Conservation (phyloP, 2,329 filamentous ascomycete genomes). For the Colletotrichum aenigma region DNA sequence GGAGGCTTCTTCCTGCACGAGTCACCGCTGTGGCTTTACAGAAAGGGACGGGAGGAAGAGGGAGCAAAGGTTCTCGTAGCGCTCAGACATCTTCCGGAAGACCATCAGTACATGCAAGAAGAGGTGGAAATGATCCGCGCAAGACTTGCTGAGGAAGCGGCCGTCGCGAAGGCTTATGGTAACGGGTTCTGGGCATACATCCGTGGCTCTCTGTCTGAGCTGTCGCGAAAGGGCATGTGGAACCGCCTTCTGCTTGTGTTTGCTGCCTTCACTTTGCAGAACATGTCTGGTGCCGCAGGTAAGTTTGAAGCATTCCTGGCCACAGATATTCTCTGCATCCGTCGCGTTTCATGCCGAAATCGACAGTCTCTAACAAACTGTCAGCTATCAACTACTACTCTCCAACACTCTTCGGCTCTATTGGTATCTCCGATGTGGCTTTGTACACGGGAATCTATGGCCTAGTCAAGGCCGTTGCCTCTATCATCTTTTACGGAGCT, state of each 20-base stretch:
- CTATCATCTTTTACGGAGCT: constrained; percentile 43
- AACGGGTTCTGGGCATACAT: constrained; percentile 36
- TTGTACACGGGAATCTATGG: constrained; percentile 59
- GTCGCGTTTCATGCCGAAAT: background rate
- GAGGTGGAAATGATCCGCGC: constrained; percentile 51
- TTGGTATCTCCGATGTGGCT: constrained; percentile 48
- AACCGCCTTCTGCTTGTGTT: constrained; percentile 42
- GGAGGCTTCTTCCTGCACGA: constrained; percentile 45
- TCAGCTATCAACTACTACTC: constrained; percentile 48
- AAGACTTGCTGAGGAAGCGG: constrained; percentile 36
- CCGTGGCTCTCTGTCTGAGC: constrained; percentile 35
- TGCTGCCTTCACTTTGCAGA: constrained; percentile 41
- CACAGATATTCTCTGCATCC: background rate
- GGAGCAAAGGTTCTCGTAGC: constrained; percentile 40
- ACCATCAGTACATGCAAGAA: constrained; percentile 47
- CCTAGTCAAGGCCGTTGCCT: constrained; percentile 45
- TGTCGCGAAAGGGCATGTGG: constrained; percentile 43
- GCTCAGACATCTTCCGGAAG: constrained; percentile 47
- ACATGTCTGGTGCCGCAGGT: constrained; percentile 44
- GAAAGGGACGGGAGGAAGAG: constrained; percentile 22
- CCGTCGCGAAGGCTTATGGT: constrained; percentile 35
- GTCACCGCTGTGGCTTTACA: constrained; percentile 25
- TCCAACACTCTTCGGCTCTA: constrained; percentile 42
- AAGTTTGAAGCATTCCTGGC: background rate
- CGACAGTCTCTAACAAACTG: constrained; percentile 4